phyloP scores from a whole-genome alignment of 495 filamentous ascomycete genomes.

The Sabuloglossum arenarium region DNA sequence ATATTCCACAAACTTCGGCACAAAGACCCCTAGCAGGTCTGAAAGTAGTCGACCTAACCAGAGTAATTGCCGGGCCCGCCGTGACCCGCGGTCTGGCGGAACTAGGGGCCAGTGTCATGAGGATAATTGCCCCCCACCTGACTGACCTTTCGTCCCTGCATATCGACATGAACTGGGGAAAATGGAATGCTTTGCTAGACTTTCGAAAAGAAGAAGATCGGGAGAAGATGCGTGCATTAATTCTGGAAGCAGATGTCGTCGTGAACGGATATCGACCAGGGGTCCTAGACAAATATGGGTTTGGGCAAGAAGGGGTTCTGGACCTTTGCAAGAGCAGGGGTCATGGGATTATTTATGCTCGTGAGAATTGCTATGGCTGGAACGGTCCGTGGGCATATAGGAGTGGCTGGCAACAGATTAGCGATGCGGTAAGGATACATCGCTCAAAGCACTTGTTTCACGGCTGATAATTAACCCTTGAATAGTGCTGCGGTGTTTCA shows the following conservation, averaged over 20 bases:
- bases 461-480: background rate
- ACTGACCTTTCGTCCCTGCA: slow-evolving; percentile 26
- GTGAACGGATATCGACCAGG: slow-evolving; percentile 34
- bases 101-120: slow-evolving; percentile 39
- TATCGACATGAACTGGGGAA: slow-evolving; percentile 33
- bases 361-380: slow-evolving; percentile 39
- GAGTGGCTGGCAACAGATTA: slow-evolving; percentile 35
- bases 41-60: slow-evolving; percentile 37
- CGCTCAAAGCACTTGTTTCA: too few species aligned
- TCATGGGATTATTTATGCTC: slow-evolving; percentile 26
- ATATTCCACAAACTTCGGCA: slow-evolving; percentile 17
- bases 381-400: slow-evolving; percentile 29
- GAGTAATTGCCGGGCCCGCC: slow-evolving; percentile 38
- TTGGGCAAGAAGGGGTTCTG: slow-evolving; percentile 26
- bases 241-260: slow-evolving; percentile 33
- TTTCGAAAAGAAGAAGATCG: slow-evolving; percentile 24
- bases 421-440: slow-evolving; percentile 21
- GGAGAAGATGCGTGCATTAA: slow-evolving; percentile 20
- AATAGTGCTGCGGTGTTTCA: slow-evolving; percentile 13
- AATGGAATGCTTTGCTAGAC: slow-evolving; percentile 31
- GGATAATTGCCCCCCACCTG: slow-evolving; percentile 32
- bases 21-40: slow-evolving; percentile 31
- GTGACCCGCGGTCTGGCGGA: slow-evolving; percentile 32
- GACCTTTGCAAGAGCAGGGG: slow-evolving; percentile 25
- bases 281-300: slow-evolving; percentile 28